Evolutionary conservation across 345 rosid genomes (phyloP).

Genomic region (Euphorbia tirucalli): DNA sequence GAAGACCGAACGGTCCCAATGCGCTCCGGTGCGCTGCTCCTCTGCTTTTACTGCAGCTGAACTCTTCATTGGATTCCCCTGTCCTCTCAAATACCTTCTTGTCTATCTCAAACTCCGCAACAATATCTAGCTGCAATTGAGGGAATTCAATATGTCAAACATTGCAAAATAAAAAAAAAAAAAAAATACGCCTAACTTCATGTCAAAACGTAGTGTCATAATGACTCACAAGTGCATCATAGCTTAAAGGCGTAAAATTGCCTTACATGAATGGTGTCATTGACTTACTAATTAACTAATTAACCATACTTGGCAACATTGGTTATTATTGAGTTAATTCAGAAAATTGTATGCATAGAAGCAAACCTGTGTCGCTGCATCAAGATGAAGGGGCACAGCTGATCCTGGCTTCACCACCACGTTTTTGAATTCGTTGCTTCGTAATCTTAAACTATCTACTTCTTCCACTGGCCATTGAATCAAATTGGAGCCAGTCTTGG

Average conservation of each 20-base stretch:
- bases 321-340: too few species aligned
- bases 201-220: too few species aligned
- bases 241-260: too few species aligned
- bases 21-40: conserved; percentile 68
- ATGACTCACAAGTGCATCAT: too few species aligned
- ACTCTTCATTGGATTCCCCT: conserved; percentile 38
- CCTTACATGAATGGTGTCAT: too few species aligned
- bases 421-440: conserved; percentile 41
- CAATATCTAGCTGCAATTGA: conserved; percentile 44
- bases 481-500: conserved; percentile 54
- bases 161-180: too few species aligned
- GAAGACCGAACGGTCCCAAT: conserved; percentile 85
- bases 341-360: background rate
- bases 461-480: conserved; percentile 90
- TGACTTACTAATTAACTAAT: too few species aligned
- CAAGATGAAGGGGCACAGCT: conserved; percentile 53
- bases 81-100: conserved; percentile 44
- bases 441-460: conserved; percentile 58
- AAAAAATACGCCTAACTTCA: too few species aligned
- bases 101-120: conserved; percentile 66
- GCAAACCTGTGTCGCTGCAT: conserved; percentile 66
- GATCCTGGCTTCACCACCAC: conserved; percentile 56
- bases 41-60: conserved; percentile 46
- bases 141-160: too few species aligned
- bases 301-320: too few species aligned